Evolutionary conservation across 1,284 basidiomycete species (phyloP).

Genomic region (Apiotrichum porosum): DNA sequence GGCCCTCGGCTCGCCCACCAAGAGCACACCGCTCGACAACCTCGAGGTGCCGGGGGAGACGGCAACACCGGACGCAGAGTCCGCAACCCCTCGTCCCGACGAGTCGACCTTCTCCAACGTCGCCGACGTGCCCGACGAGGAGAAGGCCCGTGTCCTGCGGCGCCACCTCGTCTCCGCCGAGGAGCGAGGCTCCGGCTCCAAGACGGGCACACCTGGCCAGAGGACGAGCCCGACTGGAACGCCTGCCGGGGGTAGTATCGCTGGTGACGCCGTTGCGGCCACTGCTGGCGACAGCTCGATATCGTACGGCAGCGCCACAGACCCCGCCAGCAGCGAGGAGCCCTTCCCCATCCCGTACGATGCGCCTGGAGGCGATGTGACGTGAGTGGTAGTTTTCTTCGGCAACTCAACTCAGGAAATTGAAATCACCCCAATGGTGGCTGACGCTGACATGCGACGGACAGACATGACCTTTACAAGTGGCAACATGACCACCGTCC

Average conservation of each 20-base stretch:
- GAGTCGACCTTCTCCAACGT: constrained; percentile 38
- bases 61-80: not conserved
- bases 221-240: constrained; percentile 2
- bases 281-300: constrained; percentile 9
- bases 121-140: constrained; percentile 57
- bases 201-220: constrained; percentile 1
- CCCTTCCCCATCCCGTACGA: constrained; percentile 81
- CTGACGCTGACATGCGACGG: constrained; percentile 1
- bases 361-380: constrained; percentile 79
- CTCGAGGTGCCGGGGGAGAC: not conserved
- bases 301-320: constrained; percentile 12
- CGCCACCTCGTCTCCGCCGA: constrained; percentile 73
- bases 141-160: constrained; percentile 73
- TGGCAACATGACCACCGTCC: constrained; percentile 75
- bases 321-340: constrained; percentile 43
- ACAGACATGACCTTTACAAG: constrained; percentile 86
- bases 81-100: constrained; percentile 13
- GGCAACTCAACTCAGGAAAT: constrained; percentile 16
- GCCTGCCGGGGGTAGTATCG: constrained; percentile 6
- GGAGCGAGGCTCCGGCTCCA: constrained; percentile 52
- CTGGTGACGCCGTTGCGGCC: not conserved
- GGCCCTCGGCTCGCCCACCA: not conserved
- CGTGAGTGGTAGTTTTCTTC: constrained; percentile 60
- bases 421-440: not conserved
- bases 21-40: not conserved